Base-by-base conservation (phyloP, 257 asterid genomes). In the Dorcoceras hygrometricum region DNA sequence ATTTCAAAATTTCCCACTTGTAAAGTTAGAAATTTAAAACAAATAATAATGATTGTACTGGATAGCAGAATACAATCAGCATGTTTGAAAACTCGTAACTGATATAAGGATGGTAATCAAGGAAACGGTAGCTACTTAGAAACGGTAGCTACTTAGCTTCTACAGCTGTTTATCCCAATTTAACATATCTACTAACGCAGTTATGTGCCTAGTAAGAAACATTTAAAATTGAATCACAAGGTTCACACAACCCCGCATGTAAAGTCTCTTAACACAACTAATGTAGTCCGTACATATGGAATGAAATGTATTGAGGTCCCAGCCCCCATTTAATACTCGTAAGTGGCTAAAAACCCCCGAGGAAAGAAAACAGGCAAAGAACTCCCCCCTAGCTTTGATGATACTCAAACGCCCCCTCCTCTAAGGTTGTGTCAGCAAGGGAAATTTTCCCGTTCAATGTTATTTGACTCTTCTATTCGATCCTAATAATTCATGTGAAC, bases 1-100 rank as follows among this genome's bases (percentile, higher is more conserved):
- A 85, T 66, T 66, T 60, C 59, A 79, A 70, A 22, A 65, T 70
- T 75, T 67, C 71, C 22, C 58, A 57, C 59, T 31, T 46, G 36
- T 12, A 43, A 43, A 12, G 56, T 57, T 20, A 64, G 70, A 28
- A 60, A 69, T 63, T 28, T 72, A 43, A 36, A 63, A 69, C 5
- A 46, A 54, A 67, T 23, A n/a, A n/a, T n/a, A n/a, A n/a, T n/a
- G 16, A 46, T 36, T 29, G 11, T 63, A 73, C 2, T 16, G 43
- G 39, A 25, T 53, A 39, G 66, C 63, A 34, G 67, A 63, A 66
- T 65, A 39, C 34, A 29, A 72, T 67, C 55, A 63, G 71, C 70
- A 71, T 48, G 54, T 27, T 57, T 65, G 62, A 36, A 36, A 60
- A 62, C 22, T 43, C 51, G 4, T 19, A 43, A 19, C 51, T 12